Base-by-base conservation (phyloP, 768 basidiomycete species). In the Hericium rajendrae region DNA sequence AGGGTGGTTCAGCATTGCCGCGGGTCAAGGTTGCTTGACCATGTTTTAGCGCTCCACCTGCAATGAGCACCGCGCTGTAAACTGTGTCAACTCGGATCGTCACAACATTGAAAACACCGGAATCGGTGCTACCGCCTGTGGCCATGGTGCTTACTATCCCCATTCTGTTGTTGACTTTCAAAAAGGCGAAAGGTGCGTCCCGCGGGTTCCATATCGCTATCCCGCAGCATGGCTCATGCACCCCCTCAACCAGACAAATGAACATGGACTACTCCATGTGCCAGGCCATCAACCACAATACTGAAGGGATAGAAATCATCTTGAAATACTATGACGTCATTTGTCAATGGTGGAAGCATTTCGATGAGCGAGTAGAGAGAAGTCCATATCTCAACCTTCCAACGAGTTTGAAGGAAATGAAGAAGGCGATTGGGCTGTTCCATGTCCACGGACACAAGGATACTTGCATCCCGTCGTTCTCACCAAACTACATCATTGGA, bases 371-470 rank as follows among this genome's bases (percentile, higher is more conserved):
- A n/a, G 12, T 41, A n/a, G 13, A 13, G 40, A n/a, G n/a, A n/a
- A n/a, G 40, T 13, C 12, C 12, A n/a, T 41, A 41, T 41, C n/a
- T 55, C 8, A 55, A 46, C 15, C 6, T 28, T 37, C 13, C n/a
- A 41, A 12, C 40, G 12, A n/a, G n/a, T n/a, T 12, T 13, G 40
- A 12, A 13, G 40, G 41, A 43, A 43, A 18, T 43, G 16, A 10
- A 18, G 41, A 43, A 15, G 13, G 41, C 16, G 9, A 55, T 55
- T 6, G 54, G 54, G 2, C 54, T 55, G 6, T 55, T 55, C 15
- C 54, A 55, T 48, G 51, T 57, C 18, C 56, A 57, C 41, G 56
- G 56, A 2, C 56, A 57, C 13, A 26, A 52, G 18, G 41, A 57
- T 20, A 38, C 38, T 15, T 57, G 56, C 18, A 41, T 57, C 0